Evolutionary conservation across 164 flowering plant genomes (phyloP).

Genomic region (Santalum album): DNA sequence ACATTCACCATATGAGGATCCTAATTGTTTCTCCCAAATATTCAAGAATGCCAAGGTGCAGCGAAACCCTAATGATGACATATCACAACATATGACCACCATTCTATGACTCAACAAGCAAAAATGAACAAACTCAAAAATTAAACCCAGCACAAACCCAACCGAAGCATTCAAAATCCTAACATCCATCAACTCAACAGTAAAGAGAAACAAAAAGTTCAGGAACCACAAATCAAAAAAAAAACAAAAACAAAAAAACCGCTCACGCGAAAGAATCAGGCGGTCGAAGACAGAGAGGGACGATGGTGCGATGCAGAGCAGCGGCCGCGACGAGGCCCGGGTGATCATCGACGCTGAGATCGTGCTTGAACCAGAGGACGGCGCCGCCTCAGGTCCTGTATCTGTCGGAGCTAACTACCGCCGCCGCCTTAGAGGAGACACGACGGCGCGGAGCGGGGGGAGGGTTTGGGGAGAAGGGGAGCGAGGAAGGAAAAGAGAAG

Average conservation of each 20-base stretch:
- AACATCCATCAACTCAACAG: too few relatives aligned
- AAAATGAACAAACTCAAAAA: too few relatives aligned
- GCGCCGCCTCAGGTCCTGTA: constrained; percentile 27
- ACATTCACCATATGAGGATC: too few relatives aligned
- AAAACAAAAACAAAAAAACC: not conserved
- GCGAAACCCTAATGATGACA: too few relatives aligned
- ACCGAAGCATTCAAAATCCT: too few relatives aligned
- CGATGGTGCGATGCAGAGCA: constrained; percentile 26
- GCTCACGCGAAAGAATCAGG: constrained; percentile 70
- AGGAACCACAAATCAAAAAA: not conserved
- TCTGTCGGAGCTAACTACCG: constrained; percentile 4
- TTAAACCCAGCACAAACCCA: too few relatives aligned
- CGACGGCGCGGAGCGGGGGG: not conserved
- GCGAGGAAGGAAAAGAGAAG: not conserved
- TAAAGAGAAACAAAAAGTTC: not conserved
- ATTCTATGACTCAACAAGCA: too few relatives aligned
- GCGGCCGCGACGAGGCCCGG: constrained; percentile 58
- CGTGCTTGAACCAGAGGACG: constrained; percentile 82
- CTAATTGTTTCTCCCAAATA: too few relatives aligned
- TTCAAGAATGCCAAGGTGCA: too few relatives aligned
- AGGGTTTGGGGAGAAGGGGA: not conserved
- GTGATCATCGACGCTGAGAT: constrained; percentile 79
- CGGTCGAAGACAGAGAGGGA: constrained; percentile 83
- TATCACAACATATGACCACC: too few relatives aligned
- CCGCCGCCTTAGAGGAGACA: not conserved